Evolutionary conservation across 805 yeast genomes (phyloP), one percentile per base, ranked within the genome.

Genomic region (Suhomyces prunicola): DNA sequence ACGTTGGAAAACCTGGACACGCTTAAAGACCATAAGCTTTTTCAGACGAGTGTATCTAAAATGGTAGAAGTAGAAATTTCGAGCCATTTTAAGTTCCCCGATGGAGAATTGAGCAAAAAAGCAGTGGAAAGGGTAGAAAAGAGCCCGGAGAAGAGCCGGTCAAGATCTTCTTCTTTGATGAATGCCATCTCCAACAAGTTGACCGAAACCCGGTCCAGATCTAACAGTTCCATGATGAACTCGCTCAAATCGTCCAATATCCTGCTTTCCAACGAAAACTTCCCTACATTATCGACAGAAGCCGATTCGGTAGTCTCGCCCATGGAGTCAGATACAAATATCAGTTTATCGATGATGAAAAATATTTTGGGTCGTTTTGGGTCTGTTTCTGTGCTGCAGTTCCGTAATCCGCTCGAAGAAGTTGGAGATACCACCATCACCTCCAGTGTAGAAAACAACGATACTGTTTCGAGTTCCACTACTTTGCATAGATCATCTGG

Each of bases 101-200:
- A 56, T 24, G 66, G 60, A 1, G 57, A 64, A 36, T 49, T 59
- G 31, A 58, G 48, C 6, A 27, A 48, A 6, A 22, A 46, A 12
- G 41, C 26, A 2, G n/a, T 13, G 27, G 26, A 13, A 12, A 13
- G 12, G 46, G 62, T 59, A 13, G 66, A 64, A 35, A 51, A 52
- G 17, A 55, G 55, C 29, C 48, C 48, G 2, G 44, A 56, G 17
- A 45, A 42, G 10, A 54, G 52, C 22, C 51, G 79, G 27, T 71
- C 77, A 8, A 65, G 79, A 35, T 73, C 78, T 12, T 63, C 72
- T 10, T 74, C 79, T 1, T 54, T 75, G 7, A 60, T 75, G 53
- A 73, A 73, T 54, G 67, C 75, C 6, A 63, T 75, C 5, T 64
- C 68, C 31, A 64, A 55, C 53, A 63, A 59, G 54, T 49, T 71